phyloP scores from a whole-genome alignment of 2,329 filamentous ascomycete species.

The Aspergillus neoniger region DNA sequence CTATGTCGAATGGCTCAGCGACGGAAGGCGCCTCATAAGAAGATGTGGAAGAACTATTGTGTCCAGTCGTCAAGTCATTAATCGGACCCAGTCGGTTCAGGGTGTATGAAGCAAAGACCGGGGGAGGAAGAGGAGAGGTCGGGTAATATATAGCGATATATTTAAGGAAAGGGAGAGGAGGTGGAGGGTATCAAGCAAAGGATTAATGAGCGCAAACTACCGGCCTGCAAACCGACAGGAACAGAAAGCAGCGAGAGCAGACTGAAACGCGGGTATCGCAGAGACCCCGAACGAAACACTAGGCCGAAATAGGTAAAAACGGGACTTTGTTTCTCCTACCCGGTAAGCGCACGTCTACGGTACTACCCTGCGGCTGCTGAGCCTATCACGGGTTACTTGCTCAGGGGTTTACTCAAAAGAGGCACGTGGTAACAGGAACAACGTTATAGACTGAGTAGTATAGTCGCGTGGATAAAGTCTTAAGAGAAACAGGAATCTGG shows the following conservation, averaged over 20 bases:
- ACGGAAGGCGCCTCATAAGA: slow-evolving; percentile 30
- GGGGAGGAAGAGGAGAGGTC: slow-evolving; percentile 18
- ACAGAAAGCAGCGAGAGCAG: slow-evolving; percentile 25
- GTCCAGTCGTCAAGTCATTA: slow-evolving; percentile 36
- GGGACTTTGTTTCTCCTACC: slow-evolving; percentile 33
- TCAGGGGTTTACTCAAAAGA: not conserved
- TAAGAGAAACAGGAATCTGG: slow-evolving; percentile 12
- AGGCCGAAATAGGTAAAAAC: slow-evolving; percentile 34
- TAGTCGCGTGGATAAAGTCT: not conserved
- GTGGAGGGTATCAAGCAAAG: slow-evolving; percentile 19
- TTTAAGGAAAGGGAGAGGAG: slow-evolving; percentile 14
- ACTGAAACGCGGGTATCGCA: slow-evolving; percentile 40
- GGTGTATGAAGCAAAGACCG: slow-evolving; percentile 13
- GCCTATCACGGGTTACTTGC: not conserved
- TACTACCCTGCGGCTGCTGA: slow-evolving; percentile 1
- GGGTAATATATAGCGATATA: slow-evolving; percentile 4
- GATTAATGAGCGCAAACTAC: slow-evolving; percentile 34
- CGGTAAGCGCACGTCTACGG: slow-evolving; percentile 21
- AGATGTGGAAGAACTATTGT: slow-evolving; percentile 18
- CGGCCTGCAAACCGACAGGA: slow-evolving; percentile 30
- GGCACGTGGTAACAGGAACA: slow-evolving; percentile 13
- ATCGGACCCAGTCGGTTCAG: slow-evolving; percentile 17
- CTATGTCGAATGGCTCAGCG: slow-evolving; percentile 26
- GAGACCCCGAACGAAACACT: slow-evolving; percentile 42
- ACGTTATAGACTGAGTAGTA: not conserved